Percentiles rank a stretch among this genome's conserved stretches.
These are phyloP conservation scores for Rhizoctonia solani DNA, from an alignment of 1,284 basidiomycete species.

Conservation along the genomic window DNA sequence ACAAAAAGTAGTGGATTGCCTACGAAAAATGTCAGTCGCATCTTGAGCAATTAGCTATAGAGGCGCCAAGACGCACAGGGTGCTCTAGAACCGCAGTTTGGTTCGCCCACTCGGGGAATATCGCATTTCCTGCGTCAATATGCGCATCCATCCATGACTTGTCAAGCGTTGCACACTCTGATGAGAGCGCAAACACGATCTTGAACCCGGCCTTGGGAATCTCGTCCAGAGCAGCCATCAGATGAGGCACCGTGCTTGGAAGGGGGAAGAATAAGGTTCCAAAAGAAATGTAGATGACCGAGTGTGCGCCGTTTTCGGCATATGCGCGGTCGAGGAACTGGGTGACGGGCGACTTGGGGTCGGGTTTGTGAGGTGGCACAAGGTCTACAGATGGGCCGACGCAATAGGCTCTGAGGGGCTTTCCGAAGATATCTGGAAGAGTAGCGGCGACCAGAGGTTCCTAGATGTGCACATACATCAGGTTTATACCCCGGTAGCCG, in stretches of 20 bases:
- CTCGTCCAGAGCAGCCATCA: conserved; percentile 11
- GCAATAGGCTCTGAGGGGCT: not conserved
- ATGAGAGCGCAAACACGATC: not conserved
- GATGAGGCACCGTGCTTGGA: not conserved
- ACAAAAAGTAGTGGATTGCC: conserved; percentile 28
- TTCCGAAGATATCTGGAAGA: not conserved
- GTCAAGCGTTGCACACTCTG: not conserved
- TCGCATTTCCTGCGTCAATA: not conserved
- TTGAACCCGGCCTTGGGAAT: not conserved
- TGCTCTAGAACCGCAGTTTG: conserved; percentile 26
- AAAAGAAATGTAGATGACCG: conserved; percentile 28
- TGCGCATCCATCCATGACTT: not conserved
- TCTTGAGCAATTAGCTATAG: too few species aligned
- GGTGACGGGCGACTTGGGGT: not conserved
- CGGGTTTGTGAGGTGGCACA: not conserved
- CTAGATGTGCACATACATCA: not conserved
- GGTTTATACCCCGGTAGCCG: too few species aligned
- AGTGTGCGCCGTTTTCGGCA: conserved; percentile 7
- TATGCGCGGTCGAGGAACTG: conserved; percentile 31
- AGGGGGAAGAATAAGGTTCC: conserved; percentile 21
- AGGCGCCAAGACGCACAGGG: conserved; percentile 31
- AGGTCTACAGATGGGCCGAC: conserved; percentile 1
- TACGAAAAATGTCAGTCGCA: not conserved
- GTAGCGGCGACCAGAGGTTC: not conserved
- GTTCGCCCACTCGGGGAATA: conserved; percentile 26